phyloP scores from a whole-genome alignment of 495 filamentous ascomycete species.

The Annulohypoxylon maeteangense region DNA sequence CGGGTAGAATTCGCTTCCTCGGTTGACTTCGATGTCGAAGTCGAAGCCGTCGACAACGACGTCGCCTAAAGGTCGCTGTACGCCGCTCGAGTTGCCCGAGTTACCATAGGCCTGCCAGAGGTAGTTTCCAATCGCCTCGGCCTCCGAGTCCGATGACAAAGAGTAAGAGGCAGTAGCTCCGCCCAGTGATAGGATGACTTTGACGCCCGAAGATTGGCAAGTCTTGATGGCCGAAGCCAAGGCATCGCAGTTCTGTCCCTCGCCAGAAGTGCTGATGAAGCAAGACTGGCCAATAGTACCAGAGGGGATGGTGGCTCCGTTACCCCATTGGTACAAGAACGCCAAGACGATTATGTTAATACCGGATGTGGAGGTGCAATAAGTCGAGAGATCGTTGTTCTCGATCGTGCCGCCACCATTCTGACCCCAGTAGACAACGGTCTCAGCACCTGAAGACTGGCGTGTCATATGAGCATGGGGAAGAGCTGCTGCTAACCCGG shows the following conservation, averaged over 20 bases:
- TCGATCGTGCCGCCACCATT: slow-evolving; percentile 54
- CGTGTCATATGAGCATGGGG: slow-evolving; percentile 45
- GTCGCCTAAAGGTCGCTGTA: slow-evolving; percentile 60
- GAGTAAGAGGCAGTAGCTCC: slow-evolving; percentile 55
- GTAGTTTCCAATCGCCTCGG: slow-evolving; percentile 58
- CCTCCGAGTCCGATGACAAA: slow-evolving; percentile 55
- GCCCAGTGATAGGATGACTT: slow-evolving; percentile 62
- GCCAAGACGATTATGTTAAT: slow-evolving; percentile 64
- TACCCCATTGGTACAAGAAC: slow-evolving; percentile 61
- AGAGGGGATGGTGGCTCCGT: slow-evolving; percentile 48
- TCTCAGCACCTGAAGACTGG: slow-evolving; percentile 43
- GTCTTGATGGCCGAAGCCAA: slow-evolving; percentile 58
- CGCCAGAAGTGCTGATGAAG: slow-evolving; percentile 45
- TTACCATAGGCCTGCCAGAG: slow-evolving; percentile 66
- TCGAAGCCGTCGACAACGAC: slow-evolving; percentile 69
- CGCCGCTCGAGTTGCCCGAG: slow-evolving; percentile 45
- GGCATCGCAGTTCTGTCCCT: slow-evolving; percentile 56
- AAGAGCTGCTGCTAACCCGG: slow-evolving; percentile 43
- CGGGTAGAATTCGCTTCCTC: slow-evolving; percentile 55
- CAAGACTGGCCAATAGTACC: slow-evolving; percentile 55
- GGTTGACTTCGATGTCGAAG: slow-evolving; percentile 61
- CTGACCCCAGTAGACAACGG: slow-evolving; percentile 60
- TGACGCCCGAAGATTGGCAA: slow-evolving; percentile 63
- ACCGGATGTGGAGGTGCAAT: slow-evolving; percentile 51
- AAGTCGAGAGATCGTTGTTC: slow-evolving; percentile 56